These are phyloP conservation scores for Mucor velutinosus DNA, from an alignment of 371 early-diverging fungal species.

Conservation along the genomic window DNA sequence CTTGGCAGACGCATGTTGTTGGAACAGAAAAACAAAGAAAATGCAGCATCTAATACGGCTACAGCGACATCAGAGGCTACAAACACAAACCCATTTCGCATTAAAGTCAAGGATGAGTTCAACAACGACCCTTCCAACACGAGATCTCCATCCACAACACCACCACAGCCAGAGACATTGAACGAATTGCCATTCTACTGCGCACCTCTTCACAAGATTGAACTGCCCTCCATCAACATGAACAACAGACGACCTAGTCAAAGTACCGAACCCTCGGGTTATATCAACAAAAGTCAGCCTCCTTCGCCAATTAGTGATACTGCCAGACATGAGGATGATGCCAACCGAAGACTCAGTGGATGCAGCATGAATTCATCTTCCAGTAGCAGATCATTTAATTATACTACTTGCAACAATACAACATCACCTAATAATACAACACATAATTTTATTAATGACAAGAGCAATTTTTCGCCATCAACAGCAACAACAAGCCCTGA, in stretches of 20 bases:
- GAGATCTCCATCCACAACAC: background rate
- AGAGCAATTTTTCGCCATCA: background rate
- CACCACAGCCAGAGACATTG: slow-evolving; percentile 10
- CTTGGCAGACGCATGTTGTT: slow-evolving; percentile 31
- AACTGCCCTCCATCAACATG: slow-evolving; percentile 32
- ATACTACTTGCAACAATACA: background rate
- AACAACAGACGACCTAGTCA: slow-evolving; percentile 1
- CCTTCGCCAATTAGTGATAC: slow-evolving; percentile 4
- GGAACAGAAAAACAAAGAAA: slow-evolving; percentile 13
- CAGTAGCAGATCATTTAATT: background rate
- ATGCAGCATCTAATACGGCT: background rate
- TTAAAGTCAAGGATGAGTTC: background rate
- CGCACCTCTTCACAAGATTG: slow-evolving; percentile 38
- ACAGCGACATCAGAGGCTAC: background rate
- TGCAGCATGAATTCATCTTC: background rate
- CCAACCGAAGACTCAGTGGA: background rate
- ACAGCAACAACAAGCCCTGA: background rate
- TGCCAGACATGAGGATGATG: background rate
- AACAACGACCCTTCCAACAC: background rate
- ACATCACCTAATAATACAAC: background rate
- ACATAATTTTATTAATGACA: background rate
- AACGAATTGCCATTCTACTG: slow-evolving; percentile 48
- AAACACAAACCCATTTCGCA: background rate
- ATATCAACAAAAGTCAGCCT: slow-evolving; percentile 15
- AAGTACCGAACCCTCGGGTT: slow-evolving; percentile 15